Percentiles rank a stretch among this genome's conserved stretches.
Evolutionary conservation across 352 stramenopile genomes (phyloP).

Genomic region (Globisporangium lucens): DNA sequence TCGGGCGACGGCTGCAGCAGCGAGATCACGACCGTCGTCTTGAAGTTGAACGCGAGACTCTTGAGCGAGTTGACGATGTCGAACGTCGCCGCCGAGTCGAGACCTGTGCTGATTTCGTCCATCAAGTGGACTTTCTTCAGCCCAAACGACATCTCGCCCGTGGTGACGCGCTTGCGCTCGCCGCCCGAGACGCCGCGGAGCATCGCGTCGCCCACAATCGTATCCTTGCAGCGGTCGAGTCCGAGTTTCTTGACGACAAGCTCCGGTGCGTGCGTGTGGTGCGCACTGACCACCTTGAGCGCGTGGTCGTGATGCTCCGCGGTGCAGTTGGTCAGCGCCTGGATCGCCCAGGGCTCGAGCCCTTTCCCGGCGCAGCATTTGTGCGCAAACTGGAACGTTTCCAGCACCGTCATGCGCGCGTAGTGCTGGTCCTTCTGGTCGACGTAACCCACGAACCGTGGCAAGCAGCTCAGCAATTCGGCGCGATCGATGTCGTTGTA

Average conservation of each 20-base stretch:
- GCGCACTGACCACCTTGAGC: constrained; percentile 27
- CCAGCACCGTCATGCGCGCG: constrained; percentile 86
- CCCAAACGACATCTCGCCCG: constrained; percentile 83
- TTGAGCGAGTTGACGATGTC: constrained; percentile 55
- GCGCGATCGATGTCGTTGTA: constrained; percentile 37
- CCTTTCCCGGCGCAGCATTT: constrained; percentile 51
- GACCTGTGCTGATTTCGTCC: constrained; percentile 74
- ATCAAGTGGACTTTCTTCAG: constrained; percentile 70
- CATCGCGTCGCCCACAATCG: constrained; percentile 62
- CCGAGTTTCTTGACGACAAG: constrained; percentile 36
- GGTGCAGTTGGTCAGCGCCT: constrained; percentile 38
- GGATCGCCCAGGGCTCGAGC: constrained; percentile 34
- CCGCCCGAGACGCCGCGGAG: constrained; percentile 75
- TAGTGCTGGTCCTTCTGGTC: constrained; percentile 85
- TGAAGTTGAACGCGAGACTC: constrained; percentile 45
- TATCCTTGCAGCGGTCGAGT: constrained; percentile 52
- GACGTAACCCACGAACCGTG: constrained; percentile 38
- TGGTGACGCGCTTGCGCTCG: constrained; percentile 91
- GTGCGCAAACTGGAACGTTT: constrained; percentile 93
- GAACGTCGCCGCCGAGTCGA: constrained; percentile 53
- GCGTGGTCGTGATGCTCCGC: constrained; percentile 32
- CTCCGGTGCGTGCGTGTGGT: constrained; percentile 37
- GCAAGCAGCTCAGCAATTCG: constrained; percentile 24
- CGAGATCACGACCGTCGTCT: constrained; percentile 63
- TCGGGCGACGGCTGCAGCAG: constrained; percentile 92